Conservation (phyloP, 2,329 filamentous ascomycete species). For the Sphaceloma murrayae region DNA sequence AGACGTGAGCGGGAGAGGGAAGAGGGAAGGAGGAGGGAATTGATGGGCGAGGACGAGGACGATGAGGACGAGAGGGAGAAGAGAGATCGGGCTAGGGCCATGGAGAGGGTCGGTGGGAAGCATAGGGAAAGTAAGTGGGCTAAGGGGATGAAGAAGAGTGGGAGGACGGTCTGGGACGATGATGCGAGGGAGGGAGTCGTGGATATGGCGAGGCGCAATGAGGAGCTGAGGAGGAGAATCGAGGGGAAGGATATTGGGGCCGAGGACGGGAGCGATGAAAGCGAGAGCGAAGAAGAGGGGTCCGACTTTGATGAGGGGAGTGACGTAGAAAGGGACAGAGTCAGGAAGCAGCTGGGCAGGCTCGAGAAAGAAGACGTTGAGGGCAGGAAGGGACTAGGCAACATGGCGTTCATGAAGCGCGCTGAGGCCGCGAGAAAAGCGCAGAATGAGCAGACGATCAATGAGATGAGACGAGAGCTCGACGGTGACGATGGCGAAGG, state of each 20-base stretch:
- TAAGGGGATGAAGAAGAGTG: conserved; percentile 68
- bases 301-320: conserved; percentile 45
- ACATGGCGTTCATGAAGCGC: conserved; percentile 91
- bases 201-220: conserved; percentile 72
- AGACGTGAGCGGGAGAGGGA: conserved; percentile 62
- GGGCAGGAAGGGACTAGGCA: conserved; percentile 54
- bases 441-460: conserved; percentile 64
- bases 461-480: conserved; percentile 56
- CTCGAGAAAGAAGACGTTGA: conserved; percentile 31
- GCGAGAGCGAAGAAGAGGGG: conserved; percentile 51
- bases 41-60: conserved; percentile 48
- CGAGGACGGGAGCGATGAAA: conserved; percentile 28
- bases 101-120: conserved; percentile 74
- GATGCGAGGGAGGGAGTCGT: conserved; percentile 67
- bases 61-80: conserved; percentile 56
- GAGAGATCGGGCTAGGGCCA: conserved; percentile 64
- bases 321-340: conserved; percentile 16
- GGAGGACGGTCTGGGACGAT: conserved; percentile 79
- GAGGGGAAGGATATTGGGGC: conserved; percentile 57
- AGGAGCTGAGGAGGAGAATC: conserved; percentile 70
- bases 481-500: conserved; percentile 48
- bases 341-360: conserved; percentile 32
- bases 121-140: conserved; percentile 90
- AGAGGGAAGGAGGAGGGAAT: conserved; percentile 45
- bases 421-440: conserved; percentile 70